Evolutionary conservation across 106 monocot species (phyloP).

Genomic region (Phalaenopsis equestris): DNA sequence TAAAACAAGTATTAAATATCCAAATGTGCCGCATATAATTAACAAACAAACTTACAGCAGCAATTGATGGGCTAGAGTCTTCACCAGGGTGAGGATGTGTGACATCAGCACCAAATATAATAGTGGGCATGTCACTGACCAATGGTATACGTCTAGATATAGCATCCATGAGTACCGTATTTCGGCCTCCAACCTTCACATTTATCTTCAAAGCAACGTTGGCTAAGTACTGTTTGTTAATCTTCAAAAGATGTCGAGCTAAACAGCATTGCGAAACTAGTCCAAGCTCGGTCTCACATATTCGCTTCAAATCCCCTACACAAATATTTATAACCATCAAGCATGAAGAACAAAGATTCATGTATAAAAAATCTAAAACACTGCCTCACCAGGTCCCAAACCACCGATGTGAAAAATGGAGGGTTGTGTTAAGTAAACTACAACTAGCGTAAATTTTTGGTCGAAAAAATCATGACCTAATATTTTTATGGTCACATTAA

Average conservation of each 20-base stretch:
- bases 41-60: conserved; percentile 34
- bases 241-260: conserved; percentile 46
- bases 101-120: conserved; percentile 79
- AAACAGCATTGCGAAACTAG: conserved; percentile 74
- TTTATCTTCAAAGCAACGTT: conserved; percentile 77
- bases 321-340: neutral
- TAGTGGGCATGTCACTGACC: conserved; percentile 40
- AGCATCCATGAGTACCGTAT: conserved; percentile 47
- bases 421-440: too few relatives aligned
- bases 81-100: conserved; percentile 62
- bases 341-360: neutral
- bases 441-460: too few relatives aligned
- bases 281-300: conserved; percentile 77
- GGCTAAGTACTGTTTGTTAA: conserved; percentile 52
- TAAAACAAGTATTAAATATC: too few relatives aligned
- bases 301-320: conserved; percentile 62
- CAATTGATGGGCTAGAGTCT: conserved; percentile 52
- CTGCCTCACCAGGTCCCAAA: too few relatives aligned
- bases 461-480: too few relatives aligned
- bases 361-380: neutral
- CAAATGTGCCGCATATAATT: too few relatives aligned
- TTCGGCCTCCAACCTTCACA: conserved; percentile 74
- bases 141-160: conserved; percentile 29
- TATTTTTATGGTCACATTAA: too few relatives aligned
- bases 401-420: too few relatives aligned